These are phyloP conservation scores for Aspergillus ruber DNA, from an alignment of 2,329 filamentous ascomycete genomes.

Conservation along the genomic window DNA sequence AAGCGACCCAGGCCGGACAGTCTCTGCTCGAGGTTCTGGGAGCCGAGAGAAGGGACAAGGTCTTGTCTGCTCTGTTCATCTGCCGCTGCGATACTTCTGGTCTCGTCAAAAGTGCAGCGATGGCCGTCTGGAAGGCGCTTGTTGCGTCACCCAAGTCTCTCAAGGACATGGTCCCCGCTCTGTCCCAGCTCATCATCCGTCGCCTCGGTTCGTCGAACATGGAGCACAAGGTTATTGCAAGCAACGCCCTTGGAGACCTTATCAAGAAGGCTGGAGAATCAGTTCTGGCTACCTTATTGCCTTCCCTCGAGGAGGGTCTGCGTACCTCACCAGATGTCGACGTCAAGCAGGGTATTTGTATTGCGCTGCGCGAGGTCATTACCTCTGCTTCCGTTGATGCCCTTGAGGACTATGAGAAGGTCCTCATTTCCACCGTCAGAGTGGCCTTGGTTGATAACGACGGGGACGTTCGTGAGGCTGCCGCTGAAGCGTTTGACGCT, in stretches of 20 bases:
- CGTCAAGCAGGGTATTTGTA: conserved; percentile 93
- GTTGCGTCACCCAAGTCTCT: conserved; percentile 87
- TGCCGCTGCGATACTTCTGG: conserved; percentile 95
- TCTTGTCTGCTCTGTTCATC: conserved; percentile 93
- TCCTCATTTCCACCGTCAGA: conserved; percentile 86
- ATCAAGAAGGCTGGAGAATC: conserved; percentile 95
- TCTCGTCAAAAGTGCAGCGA: conserved; percentile 79
- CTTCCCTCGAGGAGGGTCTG: conserved; percentile 86
- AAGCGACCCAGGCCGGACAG: conserved; percentile 75
- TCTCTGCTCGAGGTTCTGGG: conserved; percentile 93
- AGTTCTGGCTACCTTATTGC: conserved; percentile 78
- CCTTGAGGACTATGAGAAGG: conserved; percentile 90
- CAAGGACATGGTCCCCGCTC: conserved; percentile 89
- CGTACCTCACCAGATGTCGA: conserved; percentile 84
- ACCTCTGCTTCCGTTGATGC: conserved; percentile 80
- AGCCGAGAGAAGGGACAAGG: conserved; percentile 93
- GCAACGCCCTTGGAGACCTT: conserved; percentile 91
- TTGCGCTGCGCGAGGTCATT: conserved; percentile 90
- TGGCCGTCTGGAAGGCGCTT: conserved; percentile 93
- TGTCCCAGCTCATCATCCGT: conserved; percentile 90
- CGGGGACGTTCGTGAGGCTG: conserved; percentile 84
- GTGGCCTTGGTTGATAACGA: conserved; percentile 87
- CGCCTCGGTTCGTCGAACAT: conserved; percentile 92
- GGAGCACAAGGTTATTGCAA: conserved; percentile 98
- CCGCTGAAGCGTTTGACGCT: conserved; percentile 94